These are phyloP conservation scores for Tillandsia fasciculata DNA, from an alignment of 176 grass and related monocot genomes.

Conservation along the genomic window DNA sequence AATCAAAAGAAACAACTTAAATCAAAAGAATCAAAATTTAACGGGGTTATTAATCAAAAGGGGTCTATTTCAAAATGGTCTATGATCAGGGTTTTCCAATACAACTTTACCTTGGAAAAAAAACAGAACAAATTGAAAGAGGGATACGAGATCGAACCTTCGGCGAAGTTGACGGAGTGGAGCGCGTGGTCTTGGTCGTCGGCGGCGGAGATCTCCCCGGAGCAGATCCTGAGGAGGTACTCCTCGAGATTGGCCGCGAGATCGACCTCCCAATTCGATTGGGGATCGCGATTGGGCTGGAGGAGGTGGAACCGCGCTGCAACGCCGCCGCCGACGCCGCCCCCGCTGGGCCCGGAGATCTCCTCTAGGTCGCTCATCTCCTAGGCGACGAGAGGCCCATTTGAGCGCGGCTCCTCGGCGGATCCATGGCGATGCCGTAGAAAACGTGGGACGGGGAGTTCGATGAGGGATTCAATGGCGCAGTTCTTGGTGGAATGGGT, in stretches of 20 bases:
- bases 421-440: not conserved
- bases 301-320: slow-evolving; percentile 34
- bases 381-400: not conserved
- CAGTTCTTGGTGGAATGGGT: not conserved
- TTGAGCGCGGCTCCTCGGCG: slow-evolving; percentile 6
- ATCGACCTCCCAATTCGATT: slow-evolving; percentile 90
- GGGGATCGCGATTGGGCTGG: slow-evolving; percentile 66
- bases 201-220: slow-evolving; percentile 48
- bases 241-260: slow-evolving; percentile 76
- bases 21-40: not conserved
- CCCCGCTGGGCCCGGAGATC: slow-evolving; percentile 20
- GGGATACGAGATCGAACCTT: slow-evolving; percentile 40
- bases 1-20: not conserved
- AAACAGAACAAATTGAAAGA: not conserved
- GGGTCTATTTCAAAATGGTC: too few relatives aligned
- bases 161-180: slow-evolving; percentile 73
- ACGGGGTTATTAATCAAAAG: too few relatives aligned
- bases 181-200: slow-evolving; percentile 32
- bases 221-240: slow-evolving; percentile 83
- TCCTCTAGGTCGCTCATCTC: slow-evolving; percentile 8
- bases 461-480: slow-evolving; percentile 5
- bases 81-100: too few relatives aligned
- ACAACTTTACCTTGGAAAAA: too few relatives aligned
- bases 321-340: slow-evolving; percentile 16
- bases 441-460: slow-evolving; percentile 6